phyloP scores from a whole-genome alignment of 306 rosid genomes.

The Pyrus betulifolia region DNA sequence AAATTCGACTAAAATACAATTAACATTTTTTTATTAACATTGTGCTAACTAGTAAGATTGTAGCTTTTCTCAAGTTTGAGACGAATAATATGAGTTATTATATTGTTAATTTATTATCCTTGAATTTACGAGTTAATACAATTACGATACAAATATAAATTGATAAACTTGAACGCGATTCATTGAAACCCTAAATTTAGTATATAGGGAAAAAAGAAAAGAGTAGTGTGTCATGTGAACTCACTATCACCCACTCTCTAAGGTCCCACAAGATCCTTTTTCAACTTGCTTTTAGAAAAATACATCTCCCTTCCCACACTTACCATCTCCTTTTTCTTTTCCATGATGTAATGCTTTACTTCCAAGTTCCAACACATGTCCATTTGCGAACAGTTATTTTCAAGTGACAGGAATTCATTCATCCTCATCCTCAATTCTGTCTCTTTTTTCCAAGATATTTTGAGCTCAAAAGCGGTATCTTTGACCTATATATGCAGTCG shows the following conservation, averaged over 20 bases:
- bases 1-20: neutral
- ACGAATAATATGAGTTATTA: no score
- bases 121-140: neutral
- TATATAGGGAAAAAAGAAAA: no score
- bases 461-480: neutral
- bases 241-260: constrained; percentile 48
- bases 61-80: neutral
- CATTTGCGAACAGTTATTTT: constrained; percentile 1
- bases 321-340: constrained; percentile 10
- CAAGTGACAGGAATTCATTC: neutral
- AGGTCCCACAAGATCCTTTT: constrained; percentile 14
- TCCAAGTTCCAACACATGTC: neutral
- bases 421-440: neutral
- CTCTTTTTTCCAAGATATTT: neutral
- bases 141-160: no score
- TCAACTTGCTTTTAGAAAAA: constrained; percentile 9
- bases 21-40: no score
- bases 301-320: neutral
- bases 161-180: no score
- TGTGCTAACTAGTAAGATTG: no score
- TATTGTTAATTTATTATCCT: no score
- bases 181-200: no score
- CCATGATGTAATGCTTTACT: neutral
- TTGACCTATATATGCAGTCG: neutral
- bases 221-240: constrained; percentile 41